Evolutionary conservation across 495 filamentous ascomycete genomes (phyloP).

Genomic region (Aspergillus cavernicola): DNA sequence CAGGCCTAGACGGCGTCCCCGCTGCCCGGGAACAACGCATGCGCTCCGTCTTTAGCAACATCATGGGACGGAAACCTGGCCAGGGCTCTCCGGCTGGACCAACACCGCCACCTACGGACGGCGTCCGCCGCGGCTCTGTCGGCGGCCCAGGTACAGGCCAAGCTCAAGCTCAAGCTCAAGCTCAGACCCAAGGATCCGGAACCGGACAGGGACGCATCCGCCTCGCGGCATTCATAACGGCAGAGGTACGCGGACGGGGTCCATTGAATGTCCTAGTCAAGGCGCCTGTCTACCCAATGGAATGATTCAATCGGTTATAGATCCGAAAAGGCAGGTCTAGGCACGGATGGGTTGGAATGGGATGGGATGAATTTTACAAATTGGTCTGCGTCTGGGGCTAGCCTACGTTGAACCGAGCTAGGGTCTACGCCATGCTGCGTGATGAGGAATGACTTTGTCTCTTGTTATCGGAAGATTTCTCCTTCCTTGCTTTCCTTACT

Average conservation of each 20-base stretch:
- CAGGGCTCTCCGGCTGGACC: slow-evolving; percentile 9
- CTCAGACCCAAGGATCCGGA: slow-evolving; percentile 11
- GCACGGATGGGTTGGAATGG: no score
- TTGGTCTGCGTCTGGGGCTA: no score
- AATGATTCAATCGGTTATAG: slow-evolving; percentile 15
- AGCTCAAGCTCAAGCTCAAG: not conserved
- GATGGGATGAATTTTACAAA: no score
- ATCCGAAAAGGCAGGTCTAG: no score
- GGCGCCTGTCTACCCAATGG: slow-evolving; percentile 79
- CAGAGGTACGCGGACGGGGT: slow-evolving; percentile 66
- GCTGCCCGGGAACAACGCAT: slow-evolving; percentile 36
- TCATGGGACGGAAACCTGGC: slow-evolving; percentile 41
- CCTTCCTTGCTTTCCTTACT: no score
- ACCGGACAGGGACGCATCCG: slow-evolving; percentile 52
- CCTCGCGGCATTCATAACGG: slow-evolving; percentile 78
- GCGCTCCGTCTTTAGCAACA: slow-evolving; percentile 45
- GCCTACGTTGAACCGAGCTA: no score
- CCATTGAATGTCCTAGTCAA: slow-evolving; percentile 75
- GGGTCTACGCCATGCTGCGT: no score
- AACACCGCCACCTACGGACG: slow-evolving; percentile 15
- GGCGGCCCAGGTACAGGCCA: not conserved
- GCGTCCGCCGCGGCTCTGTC: slow-evolving; percentile 4
- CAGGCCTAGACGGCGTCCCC: not conserved
- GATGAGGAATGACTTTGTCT: no score
- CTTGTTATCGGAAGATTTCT: no score